phyloP scores from a whole-genome alignment of 176 grass and related monocot genomes.

The Ensete ventricosum region DNA sequence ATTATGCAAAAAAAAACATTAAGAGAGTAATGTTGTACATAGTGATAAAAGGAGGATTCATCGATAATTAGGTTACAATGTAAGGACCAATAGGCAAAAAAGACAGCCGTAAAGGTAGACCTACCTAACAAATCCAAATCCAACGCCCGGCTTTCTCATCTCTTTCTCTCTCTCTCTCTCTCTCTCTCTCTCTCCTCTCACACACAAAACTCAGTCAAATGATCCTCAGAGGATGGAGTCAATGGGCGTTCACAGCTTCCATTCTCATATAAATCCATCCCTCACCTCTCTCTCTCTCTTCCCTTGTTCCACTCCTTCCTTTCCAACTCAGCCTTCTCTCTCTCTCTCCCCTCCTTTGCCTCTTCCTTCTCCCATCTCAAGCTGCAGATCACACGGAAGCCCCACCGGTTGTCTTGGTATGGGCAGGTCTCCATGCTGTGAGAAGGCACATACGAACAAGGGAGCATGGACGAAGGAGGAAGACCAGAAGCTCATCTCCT shows the following conservation, averaged over 20 bases:
- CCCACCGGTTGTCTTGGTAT: neutral
- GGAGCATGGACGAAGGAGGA: conserved; percentile 25
- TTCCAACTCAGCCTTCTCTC: conserved; percentile 2
- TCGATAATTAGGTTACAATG: no score
- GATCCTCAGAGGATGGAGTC: neutral
- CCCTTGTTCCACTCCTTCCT: neutral
- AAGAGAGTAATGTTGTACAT: no score
- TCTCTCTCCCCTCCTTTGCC: neutral
- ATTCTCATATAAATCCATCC: neutral
- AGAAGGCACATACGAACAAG: conserved; percentile 25
- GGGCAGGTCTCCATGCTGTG: conserved; percentile 29
- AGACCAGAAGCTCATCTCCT: conserved; percentile 15
- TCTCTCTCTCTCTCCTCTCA: neutral
- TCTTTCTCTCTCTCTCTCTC: neutral
- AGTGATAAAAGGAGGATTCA: no score
- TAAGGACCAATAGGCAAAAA: neutral
- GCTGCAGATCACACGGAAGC: neutral
- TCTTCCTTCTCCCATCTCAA: neutral
- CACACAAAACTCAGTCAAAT: conserved; percentile 12
- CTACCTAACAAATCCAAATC: conserved; percentile 19
- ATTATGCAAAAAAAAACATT: no score
- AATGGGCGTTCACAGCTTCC: neutral
- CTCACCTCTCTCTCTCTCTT: neutral
- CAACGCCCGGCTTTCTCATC: neutral
- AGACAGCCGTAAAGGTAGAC: conserved; percentile 2